Conservation (phyloP, 1,139 yeast genomes). For the Kurtzmaniella quercitrusa region DNA sequence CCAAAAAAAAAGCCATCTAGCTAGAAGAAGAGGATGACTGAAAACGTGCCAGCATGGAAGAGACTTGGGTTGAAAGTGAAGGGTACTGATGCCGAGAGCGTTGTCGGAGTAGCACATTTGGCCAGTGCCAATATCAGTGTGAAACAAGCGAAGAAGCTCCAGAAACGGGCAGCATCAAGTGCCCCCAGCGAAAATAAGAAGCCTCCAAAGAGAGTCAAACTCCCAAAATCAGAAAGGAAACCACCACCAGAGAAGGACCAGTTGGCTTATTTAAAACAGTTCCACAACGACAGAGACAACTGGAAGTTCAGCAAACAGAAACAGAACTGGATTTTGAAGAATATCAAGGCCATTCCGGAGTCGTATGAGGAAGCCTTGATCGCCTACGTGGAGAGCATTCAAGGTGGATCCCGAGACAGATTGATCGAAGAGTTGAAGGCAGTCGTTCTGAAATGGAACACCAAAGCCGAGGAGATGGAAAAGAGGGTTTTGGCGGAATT, state of each 20-base stretch:
- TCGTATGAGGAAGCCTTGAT: constrained; percentile 53
- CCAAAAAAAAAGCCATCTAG: background rate
- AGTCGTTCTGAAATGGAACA: constrained; percentile 56
- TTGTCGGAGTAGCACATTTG: constrained; percentile 34
- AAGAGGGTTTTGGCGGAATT: constrained; percentile 33
- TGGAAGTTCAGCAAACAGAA: constrained; percentile 96
- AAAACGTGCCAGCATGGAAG: constrained; percentile 86
- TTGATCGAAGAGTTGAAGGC: constrained; percentile 48
- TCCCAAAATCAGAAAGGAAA: constrained; percentile 69
- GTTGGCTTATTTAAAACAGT: constrained; percentile 67
- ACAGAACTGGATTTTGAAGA: constrained; percentile 86
- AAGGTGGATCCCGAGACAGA: constrained; percentile 68
- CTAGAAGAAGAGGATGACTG: constrained; percentile 5
- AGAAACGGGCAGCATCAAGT: constrained; percentile 21
- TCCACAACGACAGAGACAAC: constrained; percentile 49
- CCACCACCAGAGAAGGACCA: constrained; percentile 85
- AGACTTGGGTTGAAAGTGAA: constrained; percentile 68
- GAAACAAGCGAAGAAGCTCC: constrained; percentile 43
- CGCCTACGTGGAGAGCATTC: constrained; percentile 61
- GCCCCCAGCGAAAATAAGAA: constrained; percentile 31
- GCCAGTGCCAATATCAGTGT: constrained; percentile 45
- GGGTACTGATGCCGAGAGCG: constrained; percentile 35
- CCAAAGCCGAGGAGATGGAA: constrained; percentile 38
- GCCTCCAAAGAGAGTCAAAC: constrained; percentile 69
- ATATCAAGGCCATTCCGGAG: constrained; percentile 52